Evolutionary conservation across 805 yeast species (phyloP).

Genomic region (Kuraishia capsulata): DNA sequence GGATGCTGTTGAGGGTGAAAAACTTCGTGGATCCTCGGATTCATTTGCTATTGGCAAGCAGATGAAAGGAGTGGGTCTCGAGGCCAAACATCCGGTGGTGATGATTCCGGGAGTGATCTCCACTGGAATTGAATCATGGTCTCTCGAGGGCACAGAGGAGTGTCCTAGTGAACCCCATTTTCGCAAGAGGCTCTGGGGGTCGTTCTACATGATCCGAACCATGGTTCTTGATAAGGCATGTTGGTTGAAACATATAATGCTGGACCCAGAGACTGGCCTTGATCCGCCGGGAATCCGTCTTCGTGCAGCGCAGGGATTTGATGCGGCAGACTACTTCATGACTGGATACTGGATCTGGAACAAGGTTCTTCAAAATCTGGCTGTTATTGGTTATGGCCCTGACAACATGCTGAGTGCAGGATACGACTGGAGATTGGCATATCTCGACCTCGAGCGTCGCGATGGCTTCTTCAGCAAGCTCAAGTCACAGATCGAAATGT

Average conservation of each 20-base stretch:
- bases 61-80: conserved; percentile 40
- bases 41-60: conserved; percentile 82
- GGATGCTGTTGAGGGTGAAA: conserved; percentile 38
- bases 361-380: conserved; percentile 86
- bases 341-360: conserved; percentile 99
- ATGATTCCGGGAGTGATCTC: conserved; percentile 96
- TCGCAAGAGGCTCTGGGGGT: conserved; percentile 93
- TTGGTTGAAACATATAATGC: conserved; percentile 87
- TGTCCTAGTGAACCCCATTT: conserved; percentile 84
- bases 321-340: conserved; percentile 92
- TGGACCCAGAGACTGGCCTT: conserved; percentile 85
- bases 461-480: conserved; percentile 79
- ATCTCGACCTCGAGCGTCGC: conserved; percentile 77
- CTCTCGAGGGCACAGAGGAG: conserved; percentile 60
- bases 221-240: conserved; percentile 89
- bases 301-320: conserved; percentile 93
- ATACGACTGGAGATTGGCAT: conserved; percentile 94
- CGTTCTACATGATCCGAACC: conserved; percentile 86
- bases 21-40: conserved; percentile 52
- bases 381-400: conserved; percentile 91
- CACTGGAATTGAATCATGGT: conserved; percentile 94
- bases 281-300: conserved; percentile 80
- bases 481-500: conserved; percentile 63
- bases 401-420: conserved; percentile 85
- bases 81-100: conserved; percentile 68